These are phyloP conservation scores for Ramaria sp. DNA, from an alignment of 768 basidiomycete species.

Conservation along the genomic window DNA sequence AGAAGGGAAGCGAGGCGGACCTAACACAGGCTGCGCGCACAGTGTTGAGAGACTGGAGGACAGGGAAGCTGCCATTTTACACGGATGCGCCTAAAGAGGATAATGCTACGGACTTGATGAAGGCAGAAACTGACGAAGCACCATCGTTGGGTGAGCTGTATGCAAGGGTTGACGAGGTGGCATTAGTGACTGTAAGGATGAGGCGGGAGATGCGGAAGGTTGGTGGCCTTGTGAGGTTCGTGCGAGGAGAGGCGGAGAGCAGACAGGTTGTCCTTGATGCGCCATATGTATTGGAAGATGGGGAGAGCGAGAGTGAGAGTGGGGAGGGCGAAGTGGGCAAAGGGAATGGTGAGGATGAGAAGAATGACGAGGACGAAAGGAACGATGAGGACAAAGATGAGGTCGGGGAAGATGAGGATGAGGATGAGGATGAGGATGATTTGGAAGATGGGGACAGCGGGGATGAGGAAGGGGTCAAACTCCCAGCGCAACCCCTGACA, in stretches of 20 bases:
- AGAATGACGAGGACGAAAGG: conserved; percentile 22
- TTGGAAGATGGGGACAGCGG: conserved; percentile 27
- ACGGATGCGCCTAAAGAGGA: conserved; percentile 37
- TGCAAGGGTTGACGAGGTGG: conserved; percentile 28
- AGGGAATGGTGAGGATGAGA: conserved; percentile 13
- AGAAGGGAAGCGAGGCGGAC: conserved; percentile 72
- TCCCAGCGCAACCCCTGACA: conserved; percentile 19
- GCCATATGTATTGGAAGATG: conserved; percentile 12
- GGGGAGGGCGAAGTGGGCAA: conserved; percentile 13
- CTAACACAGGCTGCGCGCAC: conserved; percentile 63
- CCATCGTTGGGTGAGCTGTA: conserved; percentile 7
- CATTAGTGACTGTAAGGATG: conserved; percentile 36
- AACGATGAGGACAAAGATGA: conserved; percentile 27
- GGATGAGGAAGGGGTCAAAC: conserved; percentile 27
- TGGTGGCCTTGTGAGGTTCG: conserved; percentile 48
- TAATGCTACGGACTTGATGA: not conserved
- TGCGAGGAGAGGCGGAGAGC: conserved; percentile 26
- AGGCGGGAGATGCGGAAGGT: conserved; percentile 62
- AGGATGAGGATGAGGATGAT: conserved; percentile 24
- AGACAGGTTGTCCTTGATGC: conserved; percentile 31
- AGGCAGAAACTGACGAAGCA: conserved; percentile 2
- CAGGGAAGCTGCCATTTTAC: conserved; percentile 63
- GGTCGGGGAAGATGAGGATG: conserved; percentile 28
- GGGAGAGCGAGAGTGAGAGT: conserved; percentile 19
- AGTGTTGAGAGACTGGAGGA: conserved; percentile 78